phyloP scores from a whole-genome alignment of 2,329 filamentous ascomycete species.

The Ophiostoma triangulosporum region DNA sequence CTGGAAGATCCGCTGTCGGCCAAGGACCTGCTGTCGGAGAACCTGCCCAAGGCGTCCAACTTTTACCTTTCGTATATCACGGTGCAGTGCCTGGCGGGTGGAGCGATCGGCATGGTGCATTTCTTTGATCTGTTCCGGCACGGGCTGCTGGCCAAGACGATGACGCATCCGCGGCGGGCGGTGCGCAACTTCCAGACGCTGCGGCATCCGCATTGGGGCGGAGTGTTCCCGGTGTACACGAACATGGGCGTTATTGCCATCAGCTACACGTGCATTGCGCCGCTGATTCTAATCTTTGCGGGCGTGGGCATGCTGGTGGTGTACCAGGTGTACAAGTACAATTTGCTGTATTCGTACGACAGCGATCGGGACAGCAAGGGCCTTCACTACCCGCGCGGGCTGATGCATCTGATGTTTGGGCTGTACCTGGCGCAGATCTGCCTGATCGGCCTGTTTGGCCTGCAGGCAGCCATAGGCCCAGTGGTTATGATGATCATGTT shows the following conservation, averaged over 20 bases:
- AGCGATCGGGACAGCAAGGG: conserved; percentile 76
- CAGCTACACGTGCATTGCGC: conserved; percentile 72
- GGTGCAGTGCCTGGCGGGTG: conserved; percentile 66
- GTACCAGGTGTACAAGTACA: conserved; percentile 78
- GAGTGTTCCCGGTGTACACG: conserved; percentile 59
- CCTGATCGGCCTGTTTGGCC: conserved; percentile 67
- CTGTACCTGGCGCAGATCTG: conserved; percentile 70
- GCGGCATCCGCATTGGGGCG: conserved; percentile 61
- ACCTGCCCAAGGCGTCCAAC: conserved; percentile 59
- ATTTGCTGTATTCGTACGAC: conserved; percentile 69
- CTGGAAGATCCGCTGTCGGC: conserved; percentile 44
- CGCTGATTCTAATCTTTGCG: conserved; percentile 69
- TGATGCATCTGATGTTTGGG: conserved; percentile 75
- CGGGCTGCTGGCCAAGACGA: conserved; percentile 49
- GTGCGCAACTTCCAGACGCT: conserved; percentile 60
- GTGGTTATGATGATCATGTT: conserved; percentile 63
- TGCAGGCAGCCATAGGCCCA: conserved; percentile 53
- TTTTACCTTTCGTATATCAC: conserved; percentile 80
- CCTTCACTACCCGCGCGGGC: conserved; percentile 71
- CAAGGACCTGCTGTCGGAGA: conserved; percentile 43
- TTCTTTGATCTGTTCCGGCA: conserved; percentile 41
- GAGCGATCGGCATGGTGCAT: conserved; percentile 60
- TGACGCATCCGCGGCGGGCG: conserved; percentile 72
- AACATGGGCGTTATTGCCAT: conserved; percentile 63
- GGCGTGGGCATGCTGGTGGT: conserved; percentile 63